phyloP scores from a whole-genome alignment of 2,329 filamentous ascomycete species.

The Dactylellina haptotyla region DNA sequence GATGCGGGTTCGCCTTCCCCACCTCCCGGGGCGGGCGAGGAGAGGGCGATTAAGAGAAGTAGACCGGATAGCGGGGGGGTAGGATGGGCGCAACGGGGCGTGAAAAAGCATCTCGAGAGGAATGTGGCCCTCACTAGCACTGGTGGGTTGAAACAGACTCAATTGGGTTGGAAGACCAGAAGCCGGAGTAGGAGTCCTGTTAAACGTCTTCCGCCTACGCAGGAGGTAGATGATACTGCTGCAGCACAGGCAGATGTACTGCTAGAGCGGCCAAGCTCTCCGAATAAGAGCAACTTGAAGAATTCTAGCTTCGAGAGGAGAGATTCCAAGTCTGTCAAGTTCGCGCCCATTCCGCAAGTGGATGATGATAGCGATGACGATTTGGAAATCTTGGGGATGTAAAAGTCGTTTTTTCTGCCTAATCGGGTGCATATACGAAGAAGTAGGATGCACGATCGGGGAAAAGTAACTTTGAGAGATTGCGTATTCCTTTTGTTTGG shows the following conservation, averaged over 20 bases:
- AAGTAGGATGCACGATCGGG: background rate
- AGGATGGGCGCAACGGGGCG: constrained; percentile 45
- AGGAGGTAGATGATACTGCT: background rate
- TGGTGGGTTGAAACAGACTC: constrained; percentile 39
- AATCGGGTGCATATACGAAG: background rate
- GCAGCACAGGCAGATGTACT: background rate
- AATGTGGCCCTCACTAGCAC: constrained; percentile 33
- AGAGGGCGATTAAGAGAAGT: constrained; percentile 40
- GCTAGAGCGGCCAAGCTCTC: constrained; percentile 26
- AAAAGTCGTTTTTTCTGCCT: no score
- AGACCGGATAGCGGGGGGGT: constrained; percentile 17
- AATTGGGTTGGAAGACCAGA: constrained; percentile 30
- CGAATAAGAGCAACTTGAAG: constrained; percentile 46
- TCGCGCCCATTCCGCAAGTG: constrained; percentile 25
- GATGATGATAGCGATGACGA: constrained; percentile 50
- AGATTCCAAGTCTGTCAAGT: constrained; percentile 45
- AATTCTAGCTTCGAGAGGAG: background rate
- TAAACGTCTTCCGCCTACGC: constrained; percentile 12
- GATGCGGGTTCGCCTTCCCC: constrained; percentile 21
- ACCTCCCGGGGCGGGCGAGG: constrained; percentile 3
- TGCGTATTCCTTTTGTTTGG: constrained; percentile 13
- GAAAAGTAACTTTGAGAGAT: background rate
- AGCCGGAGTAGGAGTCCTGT: constrained; percentile 41
- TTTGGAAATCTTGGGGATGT: constrained; percentile 50
- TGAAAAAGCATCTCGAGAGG: constrained; percentile 43